Conservation (phyloP, 2,329 filamentous ascomycete species). For the Beauveria sp. region DNA sequence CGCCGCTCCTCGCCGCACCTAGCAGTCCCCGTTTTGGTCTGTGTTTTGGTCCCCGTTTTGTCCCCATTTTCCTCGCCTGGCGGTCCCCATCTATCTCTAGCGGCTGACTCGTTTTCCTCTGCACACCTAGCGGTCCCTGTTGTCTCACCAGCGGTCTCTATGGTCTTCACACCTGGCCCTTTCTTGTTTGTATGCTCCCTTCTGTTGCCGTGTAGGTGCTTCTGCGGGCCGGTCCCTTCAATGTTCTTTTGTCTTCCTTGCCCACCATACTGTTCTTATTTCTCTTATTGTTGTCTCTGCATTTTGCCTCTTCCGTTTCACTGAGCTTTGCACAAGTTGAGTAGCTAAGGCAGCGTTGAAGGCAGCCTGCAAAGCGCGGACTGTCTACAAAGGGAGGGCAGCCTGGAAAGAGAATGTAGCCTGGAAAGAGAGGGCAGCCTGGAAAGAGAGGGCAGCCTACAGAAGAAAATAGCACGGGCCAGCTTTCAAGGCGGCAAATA, state of each 20-base stretch:
- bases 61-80: neutral
- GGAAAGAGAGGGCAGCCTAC: too few relatives aligned
- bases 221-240: neutral
- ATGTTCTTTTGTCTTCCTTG: neutral
- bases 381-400: too few relatives aligned
- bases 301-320: conserved; percentile 2
- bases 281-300: conserved; percentile 3
- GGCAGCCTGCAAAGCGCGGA: too few relatives aligned
- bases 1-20: too few relatives aligned
- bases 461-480: too few relatives aligned
- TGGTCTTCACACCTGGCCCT: conserved; percentile 1
- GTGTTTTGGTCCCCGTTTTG: neutral
- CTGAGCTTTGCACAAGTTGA: too few relatives aligned
- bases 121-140: neutral
- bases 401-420: too few relatives aligned
- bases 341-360: too few relatives aligned
- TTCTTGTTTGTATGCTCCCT: neutral
- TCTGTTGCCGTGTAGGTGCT: neutral
- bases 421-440: too few relatives aligned
- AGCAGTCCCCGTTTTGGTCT: neutral
- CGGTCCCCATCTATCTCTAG: neutral
- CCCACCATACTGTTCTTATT: neutral
- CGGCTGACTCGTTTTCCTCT: neutral
- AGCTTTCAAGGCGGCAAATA: too few relatives aligned
- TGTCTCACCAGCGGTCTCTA: neutral